Percentiles rank a stretch among this genome's conserved stretches.
Conservation (phyloP, 1,139 yeast species). For the Suhomyces anneliseae region DNA sequence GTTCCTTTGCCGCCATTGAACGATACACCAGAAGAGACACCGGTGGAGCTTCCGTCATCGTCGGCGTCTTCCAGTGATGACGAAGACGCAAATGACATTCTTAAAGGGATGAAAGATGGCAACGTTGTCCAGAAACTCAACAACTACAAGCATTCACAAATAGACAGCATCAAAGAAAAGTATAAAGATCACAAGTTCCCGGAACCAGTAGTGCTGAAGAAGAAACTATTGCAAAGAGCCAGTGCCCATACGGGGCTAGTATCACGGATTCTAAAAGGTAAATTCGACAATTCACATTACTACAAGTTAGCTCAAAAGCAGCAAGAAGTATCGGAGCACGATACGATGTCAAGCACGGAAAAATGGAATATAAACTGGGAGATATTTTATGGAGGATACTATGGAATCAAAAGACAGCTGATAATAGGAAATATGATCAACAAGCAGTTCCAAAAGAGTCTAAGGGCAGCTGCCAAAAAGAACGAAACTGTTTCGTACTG, state of each 20-base stretch:
- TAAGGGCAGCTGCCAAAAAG: slow-evolving; percentile 24
- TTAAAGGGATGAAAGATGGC: slow-evolving; percentile 5
- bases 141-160: slow-evolving; percentile 16
- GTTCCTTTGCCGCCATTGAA: background rate
- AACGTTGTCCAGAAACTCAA: slow-evolving; percentile 16
- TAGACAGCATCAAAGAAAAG: slow-evolving; percentile 19
- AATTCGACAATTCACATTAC: slow-evolving; percentile 41
- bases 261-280: slow-evolving; percentile 45
- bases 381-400: slow-evolving; percentile 58
- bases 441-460: slow-evolving; percentile 25
- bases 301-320: slow-evolving; percentile 49
- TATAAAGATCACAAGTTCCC: slow-evolving; percentile 28
- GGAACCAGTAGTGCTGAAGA: slow-evolving; percentile 25
- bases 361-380: slow-evolving; percentile 48
- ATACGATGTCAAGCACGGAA: slow-evolving; percentile 49
- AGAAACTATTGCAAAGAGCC: slow-evolving; percentile 24
- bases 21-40: slow-evolving; percentile 1
- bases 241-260: slow-evolving; percentile 33
- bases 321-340: slow-evolving; percentile 35
- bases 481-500: slow-evolving; percentile 57
- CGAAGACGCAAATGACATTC: background rate
- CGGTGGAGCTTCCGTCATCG: slow-evolving; percentile 3
- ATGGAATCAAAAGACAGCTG: slow-evolving; percentile 59
- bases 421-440: slow-evolving; percentile 43
- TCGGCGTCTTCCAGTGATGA: background rate